phyloP scores from a whole-genome alignment of 345 rosid genomes.

The Eucalyptus viminalis region DNA sequence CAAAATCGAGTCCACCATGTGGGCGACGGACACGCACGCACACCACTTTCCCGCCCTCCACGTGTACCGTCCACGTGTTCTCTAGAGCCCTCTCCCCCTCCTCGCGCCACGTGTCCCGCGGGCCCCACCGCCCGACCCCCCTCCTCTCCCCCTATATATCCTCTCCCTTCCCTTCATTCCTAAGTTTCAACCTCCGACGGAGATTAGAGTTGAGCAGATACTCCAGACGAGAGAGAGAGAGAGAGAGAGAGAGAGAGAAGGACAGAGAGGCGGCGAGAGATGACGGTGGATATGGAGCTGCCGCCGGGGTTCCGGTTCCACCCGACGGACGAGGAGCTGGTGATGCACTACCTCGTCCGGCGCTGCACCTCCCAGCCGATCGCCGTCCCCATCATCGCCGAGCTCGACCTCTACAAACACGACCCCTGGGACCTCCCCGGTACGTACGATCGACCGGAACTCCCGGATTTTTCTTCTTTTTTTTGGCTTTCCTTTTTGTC shows the following conservation, averaged over 20 bases:
- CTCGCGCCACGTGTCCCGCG: constrained; percentile 26
- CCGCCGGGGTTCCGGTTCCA: constrained; percentile 96
- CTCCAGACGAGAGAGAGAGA: neutral
- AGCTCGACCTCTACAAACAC: constrained; percentile 70
- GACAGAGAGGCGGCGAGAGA: neutral
- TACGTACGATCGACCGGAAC: neutral
- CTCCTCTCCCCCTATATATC: constrained; percentile 30
- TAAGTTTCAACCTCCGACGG: constrained; percentile 57
- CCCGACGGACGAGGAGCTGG: constrained; percentile 98
- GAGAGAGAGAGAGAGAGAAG: neutral
- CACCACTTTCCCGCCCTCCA: constrained; percentile 19
- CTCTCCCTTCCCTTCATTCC: constrained; percentile 8
- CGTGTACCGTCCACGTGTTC: constrained; percentile 29
- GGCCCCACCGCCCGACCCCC: constrained; percentile 1
- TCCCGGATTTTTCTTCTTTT: too few relatives aligned
- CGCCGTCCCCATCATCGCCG: constrained; percentile 65
- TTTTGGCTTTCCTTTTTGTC: neutral
- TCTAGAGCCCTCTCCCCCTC: constrained; percentile 17
- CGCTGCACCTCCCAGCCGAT: constrained; percentile 68
- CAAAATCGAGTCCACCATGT: constrained; percentile 29
- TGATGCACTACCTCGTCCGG: constrained; percentile 75
- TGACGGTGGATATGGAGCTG: constrained; percentile 36
- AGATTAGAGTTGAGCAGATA: neutral
- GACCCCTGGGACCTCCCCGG: constrained; percentile 96
- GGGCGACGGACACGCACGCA: constrained; percentile 30